phyloP scores from a whole-genome alignment of 2,329 filamentous ascomycete species.

The Trichoderma cornu-damae region DNA sequence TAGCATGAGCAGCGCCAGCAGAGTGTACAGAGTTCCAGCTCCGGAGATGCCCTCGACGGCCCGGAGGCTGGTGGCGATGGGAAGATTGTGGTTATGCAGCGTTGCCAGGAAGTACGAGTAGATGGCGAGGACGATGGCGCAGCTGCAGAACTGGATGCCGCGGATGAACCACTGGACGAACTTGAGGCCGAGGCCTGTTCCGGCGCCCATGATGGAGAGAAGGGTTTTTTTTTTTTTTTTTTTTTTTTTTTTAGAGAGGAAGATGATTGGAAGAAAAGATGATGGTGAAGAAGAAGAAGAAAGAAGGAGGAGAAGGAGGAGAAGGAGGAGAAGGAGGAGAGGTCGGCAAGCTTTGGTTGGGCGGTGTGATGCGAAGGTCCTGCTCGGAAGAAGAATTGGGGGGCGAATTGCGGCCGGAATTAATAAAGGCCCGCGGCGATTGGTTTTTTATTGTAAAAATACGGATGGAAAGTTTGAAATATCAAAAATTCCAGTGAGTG shows the following conservation, averaged over 20 bases:
- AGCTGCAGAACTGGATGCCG: conserved; percentile 65
- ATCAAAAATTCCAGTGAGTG: too few relatives aligned
- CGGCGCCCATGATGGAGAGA: conserved; percentile 28
- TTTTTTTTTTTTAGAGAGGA: not conserved
- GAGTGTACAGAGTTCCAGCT: conserved; percentile 66
- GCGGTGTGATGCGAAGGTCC: too few relatives aligned
- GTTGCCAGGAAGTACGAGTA: conserved; percentile 81
- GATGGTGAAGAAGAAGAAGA: not conserved
- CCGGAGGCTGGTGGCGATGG: conserved; percentile 60
- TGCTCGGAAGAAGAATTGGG: not conserved
- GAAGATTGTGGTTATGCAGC: conserved; percentile 57
- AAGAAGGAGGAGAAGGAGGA: not conserved
- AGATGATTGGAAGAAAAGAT: not conserved
- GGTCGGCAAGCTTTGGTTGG: not conserved
- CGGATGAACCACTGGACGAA: conserved; percentile 66
- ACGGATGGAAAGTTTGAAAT: too few relatives aligned
- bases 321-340: not conserved
- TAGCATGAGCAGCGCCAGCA: conserved; percentile 66
- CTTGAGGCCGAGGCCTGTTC: conserved; percentile 55
- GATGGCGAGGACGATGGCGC: conserved; percentile 68
- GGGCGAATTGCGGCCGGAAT: not conserved
- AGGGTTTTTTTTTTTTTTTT: not conserved
- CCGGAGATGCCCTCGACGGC: conserved; percentile 78
- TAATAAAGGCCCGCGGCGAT: not conserved
- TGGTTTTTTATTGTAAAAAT: not conserved